Base-by-base conservation (phyloP, 192 early-diverging fungal genomes). In the Linnemannia zychae region DNA sequence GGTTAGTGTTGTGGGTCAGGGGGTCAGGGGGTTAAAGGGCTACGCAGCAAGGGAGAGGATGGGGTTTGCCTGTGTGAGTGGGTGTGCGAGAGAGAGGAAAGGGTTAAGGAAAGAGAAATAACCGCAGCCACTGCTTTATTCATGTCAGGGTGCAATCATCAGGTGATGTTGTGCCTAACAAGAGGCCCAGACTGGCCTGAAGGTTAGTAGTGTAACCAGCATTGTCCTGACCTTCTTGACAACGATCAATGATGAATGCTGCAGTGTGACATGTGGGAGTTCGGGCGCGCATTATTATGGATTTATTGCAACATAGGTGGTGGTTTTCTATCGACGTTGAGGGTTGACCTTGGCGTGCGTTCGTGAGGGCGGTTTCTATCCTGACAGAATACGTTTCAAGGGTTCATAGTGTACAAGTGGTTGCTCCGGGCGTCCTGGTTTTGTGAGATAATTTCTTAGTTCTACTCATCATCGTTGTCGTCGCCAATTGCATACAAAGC, bases 401-500 rank as follows among this genome's bases (percentile, higher is more conserved):
- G 57, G 7, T 57, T 57, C 28, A 63, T 63, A 63, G 57, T 63
- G 57, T 63, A 63, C 57, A 63, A 63, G 57, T 24, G 57, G n/a
- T 63, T 63, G 28, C 57, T 63, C 57, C 57, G 57, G 28, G 57
- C 57, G 57, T 63, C 57, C 57, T 63, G 57, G 24, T 53, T 13
- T n/a, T 69, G 7, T 72, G 4, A 2, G 20, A 24, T 72, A 4
- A 20, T 72, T 20, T 28, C 47, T 65, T 28, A n/a, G 4, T 65
- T 17, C 15, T 40, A 47, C 16, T 63, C 57, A 15, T 63, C 57
- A 12, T 63, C 57, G 9, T 74, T 34, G 13, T 72, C 69, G 22
- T 87, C 75, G 28, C 78, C 77, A 75, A 87, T 88, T 22, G 95
- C 97, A 85, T 92, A 93, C 67, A 97, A 83, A 47, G 82, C 88